phyloP scores from a whole-genome alignment of 2,329 filamentous ascomycete species.

The Trichoderma semiorbis region DNA sequence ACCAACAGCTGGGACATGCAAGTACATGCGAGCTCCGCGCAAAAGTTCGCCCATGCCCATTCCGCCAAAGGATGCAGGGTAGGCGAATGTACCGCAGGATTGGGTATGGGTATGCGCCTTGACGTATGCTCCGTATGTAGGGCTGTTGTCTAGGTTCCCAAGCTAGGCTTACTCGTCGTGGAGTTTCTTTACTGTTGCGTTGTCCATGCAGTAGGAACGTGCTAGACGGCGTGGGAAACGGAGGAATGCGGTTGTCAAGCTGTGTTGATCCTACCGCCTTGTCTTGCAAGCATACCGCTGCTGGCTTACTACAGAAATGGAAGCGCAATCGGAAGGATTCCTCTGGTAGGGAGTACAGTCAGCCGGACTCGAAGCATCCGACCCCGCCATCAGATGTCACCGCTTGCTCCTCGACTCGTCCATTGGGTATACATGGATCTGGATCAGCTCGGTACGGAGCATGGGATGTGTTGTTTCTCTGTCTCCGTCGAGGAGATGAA shows the following conservation, averaged over 20 bases:
- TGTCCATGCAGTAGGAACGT: background rate
- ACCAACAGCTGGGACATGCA: background rate
- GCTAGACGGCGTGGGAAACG: background rate
- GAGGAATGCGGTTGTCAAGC: background rate
- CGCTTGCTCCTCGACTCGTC: background rate
- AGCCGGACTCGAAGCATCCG: background rate
- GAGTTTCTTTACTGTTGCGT: background rate
- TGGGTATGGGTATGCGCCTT: background rate
- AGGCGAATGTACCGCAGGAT: background rate
- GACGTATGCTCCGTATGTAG: slow-evolving; percentile 1
- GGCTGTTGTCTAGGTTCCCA: background rate
- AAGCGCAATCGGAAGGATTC: background rate
- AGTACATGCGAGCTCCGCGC: background rate
- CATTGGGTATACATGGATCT: background rate
- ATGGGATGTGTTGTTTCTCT: background rate
- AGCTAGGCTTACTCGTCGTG: background rate
- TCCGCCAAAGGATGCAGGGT: background rate
- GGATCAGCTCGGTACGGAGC: background rate
- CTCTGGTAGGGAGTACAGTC: background rate
- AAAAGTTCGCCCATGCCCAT: background rate
- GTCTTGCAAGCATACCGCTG: background rate
- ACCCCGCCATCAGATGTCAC: background rate
- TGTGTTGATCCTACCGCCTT: background rate
- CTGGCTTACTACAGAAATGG: background rate
- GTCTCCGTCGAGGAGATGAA: background rate